A percentile compares a stretch with the other conserved stretches of the same genome.
Evolutionary conservation across 2,329 filamentous ascomycete genomes (phyloP).

Genomic region (Alternaria burnsii): DNA sequence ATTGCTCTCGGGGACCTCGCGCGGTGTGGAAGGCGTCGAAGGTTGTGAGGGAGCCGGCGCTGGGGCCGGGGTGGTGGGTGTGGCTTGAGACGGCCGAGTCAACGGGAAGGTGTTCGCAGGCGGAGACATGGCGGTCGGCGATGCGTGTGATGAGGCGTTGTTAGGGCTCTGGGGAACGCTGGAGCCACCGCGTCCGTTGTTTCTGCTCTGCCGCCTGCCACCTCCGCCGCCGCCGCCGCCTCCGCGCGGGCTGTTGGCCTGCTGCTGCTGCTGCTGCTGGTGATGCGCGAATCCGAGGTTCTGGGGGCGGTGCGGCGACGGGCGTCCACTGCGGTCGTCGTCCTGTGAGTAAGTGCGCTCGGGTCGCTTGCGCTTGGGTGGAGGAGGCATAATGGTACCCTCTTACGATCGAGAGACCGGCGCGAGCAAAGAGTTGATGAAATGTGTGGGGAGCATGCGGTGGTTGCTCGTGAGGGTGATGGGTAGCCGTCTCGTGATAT

Average conservation of each 20-base stretch:
- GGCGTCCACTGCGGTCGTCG: constrained; percentile 51
- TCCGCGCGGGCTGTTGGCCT: constrained; percentile 40
- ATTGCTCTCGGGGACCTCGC: constrained; percentile 68
- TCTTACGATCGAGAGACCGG: constrained; percentile 40
- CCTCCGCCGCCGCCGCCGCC: constrained; percentile 32
- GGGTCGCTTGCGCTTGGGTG: constrained; percentile 65
- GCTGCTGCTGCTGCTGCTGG: constrained; percentile 29
- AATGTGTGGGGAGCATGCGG: constrained; percentile 43
- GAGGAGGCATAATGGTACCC: constrained; percentile 58
- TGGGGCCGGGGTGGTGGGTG: constrained; percentile 24
- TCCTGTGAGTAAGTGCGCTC: constrained; percentile 58
- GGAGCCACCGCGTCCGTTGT: constrained; percentile 38
- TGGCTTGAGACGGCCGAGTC: constrained; percentile 27
- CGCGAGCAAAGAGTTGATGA: constrained; percentile 28
- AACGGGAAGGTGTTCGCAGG: constrained; percentile 30
- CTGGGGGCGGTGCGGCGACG: constrained; percentile 62
- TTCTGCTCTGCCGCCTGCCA: constrained; percentile 40
- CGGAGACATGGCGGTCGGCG: constrained; percentile 46
- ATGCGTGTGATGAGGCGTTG: constrained; percentile 32
- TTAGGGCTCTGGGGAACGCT: constrained; percentile 44
- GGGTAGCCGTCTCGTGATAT: constrained; percentile 8
- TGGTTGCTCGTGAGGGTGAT: constrained; percentile 17
- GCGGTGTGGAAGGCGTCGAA: constrained; percentile 17
- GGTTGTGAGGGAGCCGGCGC: constrained; percentile 48
- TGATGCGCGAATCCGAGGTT: constrained; percentile 62